Evolutionary conservation across 208 protist species (phyloP).

Genomic region (Acanthamoeba lugdunensis): DNA sequence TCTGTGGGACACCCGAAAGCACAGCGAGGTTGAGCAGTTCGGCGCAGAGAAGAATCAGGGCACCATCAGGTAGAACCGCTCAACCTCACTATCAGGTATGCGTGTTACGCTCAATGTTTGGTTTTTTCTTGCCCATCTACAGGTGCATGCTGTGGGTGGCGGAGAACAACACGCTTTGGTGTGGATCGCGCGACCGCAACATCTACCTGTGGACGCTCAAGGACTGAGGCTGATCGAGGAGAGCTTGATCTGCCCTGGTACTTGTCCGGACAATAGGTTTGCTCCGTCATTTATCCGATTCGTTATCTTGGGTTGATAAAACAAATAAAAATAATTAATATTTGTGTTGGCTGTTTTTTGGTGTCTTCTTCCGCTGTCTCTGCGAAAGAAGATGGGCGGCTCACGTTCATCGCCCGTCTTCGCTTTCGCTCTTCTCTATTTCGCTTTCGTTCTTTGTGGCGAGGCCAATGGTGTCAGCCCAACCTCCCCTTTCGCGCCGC

Average conservation of each 20-base stretch:
- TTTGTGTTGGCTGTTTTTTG: no score
- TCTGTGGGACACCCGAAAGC: slow-evolving; percentile 48
- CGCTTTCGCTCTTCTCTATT: neutral
- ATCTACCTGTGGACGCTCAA: slow-evolving; percentile 61
- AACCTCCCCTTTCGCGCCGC: neutral
- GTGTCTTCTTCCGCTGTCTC: no score
- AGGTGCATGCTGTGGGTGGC: slow-evolving; percentile 68
- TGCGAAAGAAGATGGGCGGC: no score
- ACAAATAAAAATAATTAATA: no score
- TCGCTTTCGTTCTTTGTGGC: neutral
- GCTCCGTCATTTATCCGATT: no score
- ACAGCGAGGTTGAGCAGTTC: slow-evolving; percentile 29
- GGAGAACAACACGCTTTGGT: slow-evolving; percentile 60
- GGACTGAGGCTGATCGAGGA: neutral
- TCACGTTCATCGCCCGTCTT: neutral
- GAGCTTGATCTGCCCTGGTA: no score
- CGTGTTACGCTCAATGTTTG: no score
- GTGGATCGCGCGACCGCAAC: slow-evolving; percentile 51
- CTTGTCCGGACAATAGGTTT: no score
- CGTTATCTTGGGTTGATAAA: no score
- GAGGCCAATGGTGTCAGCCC: neutral
- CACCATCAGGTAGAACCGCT: slow-evolving; percentile 7
- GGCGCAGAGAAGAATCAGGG: slow-evolving; percentile 49
- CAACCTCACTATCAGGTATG: no score
- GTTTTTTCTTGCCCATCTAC: neutral